Conservation (phyloP, 345 rosid genomes). For the Brassica juncea region DNA sequence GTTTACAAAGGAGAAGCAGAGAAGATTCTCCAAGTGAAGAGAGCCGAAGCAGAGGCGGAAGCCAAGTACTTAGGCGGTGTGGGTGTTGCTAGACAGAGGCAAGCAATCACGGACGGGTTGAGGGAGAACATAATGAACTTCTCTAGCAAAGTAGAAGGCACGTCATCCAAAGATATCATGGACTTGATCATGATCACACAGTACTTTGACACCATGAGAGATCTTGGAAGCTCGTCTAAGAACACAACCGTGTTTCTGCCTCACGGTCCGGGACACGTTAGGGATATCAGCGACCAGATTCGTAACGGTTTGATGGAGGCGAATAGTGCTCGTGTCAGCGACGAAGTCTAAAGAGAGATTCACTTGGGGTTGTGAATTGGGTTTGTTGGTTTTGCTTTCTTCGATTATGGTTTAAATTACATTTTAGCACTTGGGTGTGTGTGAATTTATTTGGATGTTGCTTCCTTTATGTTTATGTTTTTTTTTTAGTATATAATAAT, state of each 20-base stretch:
- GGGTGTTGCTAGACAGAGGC: slow-evolving; percentile 97
- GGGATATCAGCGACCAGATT: slow-evolving; percentile 82
- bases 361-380: slow-evolving; percentile 8
- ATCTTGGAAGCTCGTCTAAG: slow-evolving; percentile 87
- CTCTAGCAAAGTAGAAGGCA: slow-evolving; percentile 87
- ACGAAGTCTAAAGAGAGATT: background rate
- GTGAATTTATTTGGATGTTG: slow-evolving; percentile 1
- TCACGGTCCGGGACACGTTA: slow-evolving; percentile 96
- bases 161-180: slow-evolving; percentile 95
- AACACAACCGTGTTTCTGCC: slow-evolving; percentile 95
- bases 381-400: background rate
- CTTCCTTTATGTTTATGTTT: background rate
- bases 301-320: slow-evolving; percentile 94
- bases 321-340: slow-evolving; percentile 49
- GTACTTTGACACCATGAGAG: slow-evolving; percentile 92
- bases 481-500: slow-evolving; percentile 10
- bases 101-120: slow-evolving; percentile 93
- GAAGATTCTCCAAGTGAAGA: slow-evolving; percentile 82
- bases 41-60: slow-evolving; percentile 96
- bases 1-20: slow-evolving; percentile 99
- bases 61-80: slow-evolving; percentile 94
- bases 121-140: slow-evolving; percentile 94
- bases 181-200: slow-evolving; percentile 97
- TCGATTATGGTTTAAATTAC: background rate
- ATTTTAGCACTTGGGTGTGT: background rate